phyloP scores from a whole-genome alignment of 192 early-diverging fungal species.

The Chytriomyces sp. region DNA sequence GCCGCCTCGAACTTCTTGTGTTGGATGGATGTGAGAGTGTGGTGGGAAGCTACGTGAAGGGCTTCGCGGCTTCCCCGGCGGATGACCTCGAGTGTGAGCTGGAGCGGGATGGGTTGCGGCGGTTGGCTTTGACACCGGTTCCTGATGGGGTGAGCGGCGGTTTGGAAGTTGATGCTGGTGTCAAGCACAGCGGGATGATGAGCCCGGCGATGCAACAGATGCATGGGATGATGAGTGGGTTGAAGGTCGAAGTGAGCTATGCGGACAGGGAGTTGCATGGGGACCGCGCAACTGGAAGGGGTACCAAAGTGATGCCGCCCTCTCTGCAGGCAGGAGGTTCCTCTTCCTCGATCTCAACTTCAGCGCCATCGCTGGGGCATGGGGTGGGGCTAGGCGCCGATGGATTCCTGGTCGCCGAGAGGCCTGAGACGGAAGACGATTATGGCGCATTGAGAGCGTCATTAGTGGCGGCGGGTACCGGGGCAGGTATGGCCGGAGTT shows the following conservation, averaged over 20 bases:
- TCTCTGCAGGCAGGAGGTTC: neutral
- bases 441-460: slow-evolving; percentile 20
- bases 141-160: neutral
- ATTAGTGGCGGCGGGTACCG: neutral
- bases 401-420: slow-evolving; percentile 25
- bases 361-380: neutral
- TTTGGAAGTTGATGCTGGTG: neutral
- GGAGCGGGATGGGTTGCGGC: slow-evolving; percentile 30
- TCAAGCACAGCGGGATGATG: neutral
- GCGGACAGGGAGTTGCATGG: neutral
- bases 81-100: slow-evolving; percentile 52
- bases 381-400: slow-evolving; percentile 2
- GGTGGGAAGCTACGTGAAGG: slow-evolving; percentile 38
- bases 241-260: slow-evolving; percentile 36
- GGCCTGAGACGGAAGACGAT: slow-evolving; percentile 3
- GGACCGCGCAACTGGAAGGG: neutral
- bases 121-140: slow-evolving; percentile 1
- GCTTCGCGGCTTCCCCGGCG: slow-evolving; percentile 36
- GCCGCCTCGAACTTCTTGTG: slow-evolving; percentile 45
- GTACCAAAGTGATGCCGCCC: neutral
- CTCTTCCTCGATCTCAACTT: neutral
- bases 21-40: slow-evolving; percentile 56
- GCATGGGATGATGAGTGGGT: slow-evolving; percentile 14
- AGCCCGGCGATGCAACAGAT: neutral
- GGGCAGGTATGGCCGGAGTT: too few species aligned